These are phyloP conservation scores for Scorias spongiosa DNA, from an alignment of 2,329 filamentous ascomycete genomes.

Conservation along the genomic window DNA sequence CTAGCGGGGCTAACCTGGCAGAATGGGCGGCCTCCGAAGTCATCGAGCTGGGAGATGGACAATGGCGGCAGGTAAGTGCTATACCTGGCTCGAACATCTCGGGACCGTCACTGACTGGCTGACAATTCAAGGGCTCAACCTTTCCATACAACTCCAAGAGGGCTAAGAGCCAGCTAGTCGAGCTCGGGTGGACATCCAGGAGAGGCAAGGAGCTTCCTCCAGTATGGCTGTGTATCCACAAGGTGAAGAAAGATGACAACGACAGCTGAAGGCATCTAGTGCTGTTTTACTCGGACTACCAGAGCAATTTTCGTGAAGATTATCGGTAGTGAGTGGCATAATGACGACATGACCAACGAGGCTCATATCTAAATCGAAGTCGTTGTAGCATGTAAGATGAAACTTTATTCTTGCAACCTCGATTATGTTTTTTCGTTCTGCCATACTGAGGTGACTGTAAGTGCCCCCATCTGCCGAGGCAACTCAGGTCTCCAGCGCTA, in stretches of 20 bases:
- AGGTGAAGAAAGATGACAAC: conserved; percentile 2
- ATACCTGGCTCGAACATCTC: not conserved
- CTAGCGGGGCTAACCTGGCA: conserved; percentile 4
- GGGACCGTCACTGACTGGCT: not conserved
- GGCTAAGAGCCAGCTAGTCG: conserved; percentile 13
- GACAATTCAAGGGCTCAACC: conserved; percentile 12
- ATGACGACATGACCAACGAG: too few relatives aligned
- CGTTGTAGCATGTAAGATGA: too few relatives aligned
- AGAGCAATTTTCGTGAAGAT: too few relatives aligned
- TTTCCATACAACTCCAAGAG: conserved; percentile 14
- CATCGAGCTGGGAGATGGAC: conserved; percentile 16
- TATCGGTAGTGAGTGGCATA: too few relatives aligned
- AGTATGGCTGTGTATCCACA: conserved; percentile 21
- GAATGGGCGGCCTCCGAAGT: conserved; percentile 20
- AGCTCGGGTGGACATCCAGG: conserved; percentile 19
- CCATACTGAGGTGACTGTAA: too few relatives aligned
- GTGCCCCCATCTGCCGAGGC: too few relatives aligned
- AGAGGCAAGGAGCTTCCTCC: conserved; percentile 16
- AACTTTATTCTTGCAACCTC: too few relatives aligned
- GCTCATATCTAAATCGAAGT: too few relatives aligned
- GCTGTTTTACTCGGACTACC: too few relatives aligned
- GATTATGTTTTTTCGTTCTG: too few relatives aligned
- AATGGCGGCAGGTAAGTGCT: conserved; percentile 16
- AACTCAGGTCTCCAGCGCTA: too few relatives aligned
- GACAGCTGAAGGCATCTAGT: too few relatives aligned